Evolutionary conservation across 2,329 filamentous ascomycete genomes (phyloP), one percentile per base, ranked within the genome.

Genomic region (Hortaea werneckii): DNA sequence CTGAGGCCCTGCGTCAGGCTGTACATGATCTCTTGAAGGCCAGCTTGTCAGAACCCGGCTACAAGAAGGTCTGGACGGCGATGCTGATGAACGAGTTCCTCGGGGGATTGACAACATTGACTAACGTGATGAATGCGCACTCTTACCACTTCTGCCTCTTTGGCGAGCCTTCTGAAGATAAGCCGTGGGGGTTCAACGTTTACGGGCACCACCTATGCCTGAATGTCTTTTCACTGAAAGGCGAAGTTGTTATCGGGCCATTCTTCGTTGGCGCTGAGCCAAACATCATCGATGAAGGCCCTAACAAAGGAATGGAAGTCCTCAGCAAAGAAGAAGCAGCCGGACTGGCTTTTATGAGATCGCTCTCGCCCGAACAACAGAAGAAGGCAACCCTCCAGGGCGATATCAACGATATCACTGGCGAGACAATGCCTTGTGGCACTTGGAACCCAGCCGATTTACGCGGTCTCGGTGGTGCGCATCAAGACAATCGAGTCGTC

Each of bases 401-500:
- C 43, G 54, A 70, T 1, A 73, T 87, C 65, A 71, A 67, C 0
- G 85, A 87, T 80, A 78, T 76, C 3, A 64, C 66, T 30, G 65
- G 65, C 27, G 67, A 67, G 4, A 60, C 69, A 43, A 57, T 74
- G 45, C 78, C 75, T 4, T 63, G 65, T 34, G 80, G 79, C 5
- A 73, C 83, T 6, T 89, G 84, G 83, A 88, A 88, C 62, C 81
- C 80, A 53, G 83, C 87, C 56, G 85, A 89, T 62, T 82, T 88
- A 66, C 74, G 84, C 6, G 84, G 88, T 55, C 62, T 87, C 4
- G 85, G 83, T 58, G 85, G 85, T 35, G 85, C 85, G 0, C 85
- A 83, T 58, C 77, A 83, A 20, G 85, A 89, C 55, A 90, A 89
- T 62, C 74, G 84, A 11, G 64, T 83, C 10, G 80, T 89, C 0